These are phyloP conservation scores for Claviceps pazoutovae DNA, from an alignment of 2,329 filamentous ascomycete genomes.

Conservation along the genomic window DNA sequence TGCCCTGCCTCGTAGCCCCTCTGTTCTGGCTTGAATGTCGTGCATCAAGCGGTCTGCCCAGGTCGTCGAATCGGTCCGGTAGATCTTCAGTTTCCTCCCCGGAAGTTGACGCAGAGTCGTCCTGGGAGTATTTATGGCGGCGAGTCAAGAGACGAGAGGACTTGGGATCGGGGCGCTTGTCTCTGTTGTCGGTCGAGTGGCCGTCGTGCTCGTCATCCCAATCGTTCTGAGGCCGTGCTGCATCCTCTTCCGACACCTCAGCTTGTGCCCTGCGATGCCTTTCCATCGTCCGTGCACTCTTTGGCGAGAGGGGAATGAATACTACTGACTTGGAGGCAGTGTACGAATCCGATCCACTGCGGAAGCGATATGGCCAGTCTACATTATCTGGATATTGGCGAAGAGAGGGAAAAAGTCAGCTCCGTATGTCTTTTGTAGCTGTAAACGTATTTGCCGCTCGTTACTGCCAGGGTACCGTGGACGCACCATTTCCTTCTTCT, in stretches of 20 bases:
- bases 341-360: background rate
- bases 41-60: conserved; percentile 26
- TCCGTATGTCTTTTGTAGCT: conserved; percentile 10
- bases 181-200: background rate
- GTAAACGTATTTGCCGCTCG: background rate
- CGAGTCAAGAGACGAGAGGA: conserved; percentile 16
- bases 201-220: conserved; percentile 9
- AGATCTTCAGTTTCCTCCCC: conserved; percentile 29
- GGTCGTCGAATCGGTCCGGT: conserved; percentile 32
- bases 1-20: conserved; percentile 25
- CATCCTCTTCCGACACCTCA: conserved; percentile 11
- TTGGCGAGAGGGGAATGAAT: conserved; percentile 36
- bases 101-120: conserved; percentile 12
- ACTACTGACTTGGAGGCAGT: conserved; percentile 26
- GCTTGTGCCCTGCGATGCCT: conserved; percentile 24
- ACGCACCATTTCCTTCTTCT: conserved; percentile 25
- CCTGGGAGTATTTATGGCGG: conserved; percentile 6
- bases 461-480: conserved; percentile 14
- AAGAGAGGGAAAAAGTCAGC: background rate
- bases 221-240: conserved; percentile 6
- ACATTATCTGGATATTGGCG: conserved; percentile 15
- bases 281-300: conserved; percentile 31
- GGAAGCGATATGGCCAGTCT: conserved; percentile 6
- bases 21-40: conserved; percentile 8
- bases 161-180: conserved; percentile 17